Base-by-base conservation (phyloP, 2,329 filamentous ascomycete species). In the Orbilia blumenaviensis region DNA sequence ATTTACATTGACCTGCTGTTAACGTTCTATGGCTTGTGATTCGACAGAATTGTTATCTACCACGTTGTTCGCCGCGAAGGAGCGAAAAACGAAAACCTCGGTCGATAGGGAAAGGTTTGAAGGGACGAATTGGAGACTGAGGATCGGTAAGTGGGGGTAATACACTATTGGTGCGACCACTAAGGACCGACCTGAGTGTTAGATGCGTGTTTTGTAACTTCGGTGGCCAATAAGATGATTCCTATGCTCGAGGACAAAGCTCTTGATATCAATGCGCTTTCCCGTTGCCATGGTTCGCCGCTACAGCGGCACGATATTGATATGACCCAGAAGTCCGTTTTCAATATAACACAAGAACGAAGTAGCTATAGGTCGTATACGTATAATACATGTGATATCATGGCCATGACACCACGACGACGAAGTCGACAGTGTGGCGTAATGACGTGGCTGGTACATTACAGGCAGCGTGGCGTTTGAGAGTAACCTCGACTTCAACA, bases 41-140 rank as follows among this genome's bases (percentile, higher is more conserved):
- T 72, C 60, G 67, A 42, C 16, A 25, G 58, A 23, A 29, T n/a
- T 21, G 38, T 21, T 63, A 63, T 63, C 42, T 50, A 63, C 60
- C 41, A 64, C 61, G 61, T 64, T 64, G 27, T 34, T 44, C 38
- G 23, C 27, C 42, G 14, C 36, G 23, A 66, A 54, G 52, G 38
- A 56, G 14, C 36, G 23, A 66, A 54, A 32, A 56, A 56, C 25
- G 32, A 23, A 41, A 54, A 27, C 42, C 21, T 34, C 23, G 8
- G 27, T 46, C 32, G 41, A 68, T 50, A 60, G 42, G 21, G n/a
- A 25, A 38, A n/a, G 4, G 44, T 50, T 38, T 41, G 27, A 34
- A 61, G 34, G 64, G 64, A 60, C 64, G 46, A 60, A 60, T 60
- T 58, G 63, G 63, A 60, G 44, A 14, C 42, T 41, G 8, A 18